Evolutionary conservation across 768 basidiomycete genomes (phyloP), one percentile per base, ranked within the genome.

Genomic region (Mycena olivaceomarginata): DNA sequence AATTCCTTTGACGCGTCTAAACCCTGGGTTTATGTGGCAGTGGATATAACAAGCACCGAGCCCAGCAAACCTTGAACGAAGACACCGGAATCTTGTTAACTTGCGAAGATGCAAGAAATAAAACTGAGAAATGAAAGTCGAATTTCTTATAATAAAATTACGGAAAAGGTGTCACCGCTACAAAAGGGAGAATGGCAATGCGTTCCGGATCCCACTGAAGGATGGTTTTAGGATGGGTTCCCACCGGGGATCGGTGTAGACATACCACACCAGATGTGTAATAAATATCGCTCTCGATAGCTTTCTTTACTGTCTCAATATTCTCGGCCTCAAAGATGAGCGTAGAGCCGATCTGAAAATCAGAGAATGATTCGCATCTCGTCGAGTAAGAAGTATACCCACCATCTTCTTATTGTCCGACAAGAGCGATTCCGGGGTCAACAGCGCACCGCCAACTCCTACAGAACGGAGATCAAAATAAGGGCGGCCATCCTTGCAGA

Each of bases 401-500:
- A 87, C 82, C 74, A 91, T 83, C 78, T 86, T 89, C 80, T 83
- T 86, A 13, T 86, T 86, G 63, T 89, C 88, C 5, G 89, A 87
- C 0, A 85, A 85, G 16, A 89, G 77, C 65, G 90, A 71, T 9
- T 79, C 78, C 2, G 78, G 78, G 9, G 78, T 79, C 41, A 79
- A 84, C 86, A 67, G 86, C 86, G 1, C 85, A 86, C 67, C 89
- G 65, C 78, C 86, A 85, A 89, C 73, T 18, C 40, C 72, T 78
- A 59, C 39, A 67, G 16, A 37, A 74, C 57, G 53, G 67, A 18
- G 53, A 56, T 43, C 40, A 11, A 12, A 1, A 12, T 0, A 39
- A 4, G 10, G 15, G 1, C 12, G 10, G 3, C 13, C 5, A 20
- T n/a, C 20, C 5, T 15, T 51, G 3, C 11, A n/a, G 13, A 11